phyloP scores from a whole-genome alignment of 2,329 filamentous ascomycete species.

The Piedraia hortae region DNA sequence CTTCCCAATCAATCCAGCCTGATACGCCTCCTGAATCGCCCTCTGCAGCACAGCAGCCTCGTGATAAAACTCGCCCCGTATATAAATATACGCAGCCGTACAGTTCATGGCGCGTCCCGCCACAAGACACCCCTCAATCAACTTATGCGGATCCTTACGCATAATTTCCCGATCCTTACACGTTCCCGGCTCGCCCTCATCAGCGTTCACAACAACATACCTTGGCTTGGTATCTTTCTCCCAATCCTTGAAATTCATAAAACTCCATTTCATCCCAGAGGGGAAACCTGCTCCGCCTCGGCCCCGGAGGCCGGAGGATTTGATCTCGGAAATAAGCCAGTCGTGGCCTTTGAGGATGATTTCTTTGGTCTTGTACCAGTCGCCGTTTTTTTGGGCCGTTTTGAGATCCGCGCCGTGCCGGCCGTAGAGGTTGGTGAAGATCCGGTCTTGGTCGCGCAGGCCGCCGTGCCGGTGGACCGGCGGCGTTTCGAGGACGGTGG shows the following conservation, averaged over 20 bases:
- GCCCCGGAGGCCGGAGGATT: conserved; percentile 81
- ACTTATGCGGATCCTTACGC: conserved; percentile 98
- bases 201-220: conserved; percentile 92
- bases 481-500: conserved; percentile 24
- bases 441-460: conserved; percentile 85
- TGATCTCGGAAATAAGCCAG: conserved; percentile 95
- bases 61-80: conserved; percentile 91
- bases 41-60: conserved; percentile 81
- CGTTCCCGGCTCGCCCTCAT: conserved; percentile 94
- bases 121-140: conserved; percentile 87
- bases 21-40: conserved; percentile 93
- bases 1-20: conserved; percentile 84
- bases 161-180: conserved; percentile 99
- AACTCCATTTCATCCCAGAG: conserved; percentile 88
- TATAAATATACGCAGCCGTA: conserved; percentile 96
- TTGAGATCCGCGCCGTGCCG: conserved; percentile 77
- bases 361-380: conserved; percentile 99
- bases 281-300: conserved; percentile 95
- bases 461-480: conserved; percentile 50
- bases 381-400: conserved; percentile 88
- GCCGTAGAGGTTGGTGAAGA: conserved; percentile 96
- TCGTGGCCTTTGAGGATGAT: conserved; percentile 92
- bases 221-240: conserved; percentile 90
- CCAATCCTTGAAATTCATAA: conserved; percentile 99
- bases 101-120: conserved; percentile 97